These are phyloP conservation scores for Urtica urens DNA, from an alignment of 306 rosid species.

Conservation along the genomic window DNA sequence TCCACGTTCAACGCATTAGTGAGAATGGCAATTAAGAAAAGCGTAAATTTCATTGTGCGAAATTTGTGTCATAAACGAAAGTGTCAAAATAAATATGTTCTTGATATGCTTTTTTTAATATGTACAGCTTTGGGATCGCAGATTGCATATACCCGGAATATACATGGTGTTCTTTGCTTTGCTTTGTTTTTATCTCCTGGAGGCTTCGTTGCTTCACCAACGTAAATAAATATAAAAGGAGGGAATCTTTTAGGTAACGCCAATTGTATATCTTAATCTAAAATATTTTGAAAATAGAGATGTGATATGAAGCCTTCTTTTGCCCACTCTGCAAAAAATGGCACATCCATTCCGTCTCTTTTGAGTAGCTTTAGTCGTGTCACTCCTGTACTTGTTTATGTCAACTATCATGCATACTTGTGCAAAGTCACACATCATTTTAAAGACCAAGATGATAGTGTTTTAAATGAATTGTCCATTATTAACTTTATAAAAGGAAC, in stretches of 20 bases:
- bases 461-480: too few relatives aligned
- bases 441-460: too few relatives aligned
- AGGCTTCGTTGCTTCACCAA: neutral
- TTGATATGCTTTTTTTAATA: neutral
- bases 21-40: neutral
- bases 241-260: neutral
- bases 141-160: conserved; percentile 20
- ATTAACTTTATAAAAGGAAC: too few relatives aligned
- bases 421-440: neutral
- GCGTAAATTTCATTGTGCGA: conserved; percentile 1
- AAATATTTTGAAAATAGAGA: neutral
- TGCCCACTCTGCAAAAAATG: neutral
- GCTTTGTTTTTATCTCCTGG: conserved; percentile 15
- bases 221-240: neutral
- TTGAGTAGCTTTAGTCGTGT: neutral
- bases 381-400: neutral
- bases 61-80: neutral
- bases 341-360: neutral
- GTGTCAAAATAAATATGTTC: conserved; percentile 4
- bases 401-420: neutral
- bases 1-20: conserved; percentile 24
- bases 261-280: neutral
- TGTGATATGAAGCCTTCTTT: too few relatives aligned
- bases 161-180: conserved; percentile 2
- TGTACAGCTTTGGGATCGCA: conserved; percentile 10